Base-by-base conservation (phyloP, 2,329 filamentous ascomycete genomes). In the Elsinoe batatas region DNA sequence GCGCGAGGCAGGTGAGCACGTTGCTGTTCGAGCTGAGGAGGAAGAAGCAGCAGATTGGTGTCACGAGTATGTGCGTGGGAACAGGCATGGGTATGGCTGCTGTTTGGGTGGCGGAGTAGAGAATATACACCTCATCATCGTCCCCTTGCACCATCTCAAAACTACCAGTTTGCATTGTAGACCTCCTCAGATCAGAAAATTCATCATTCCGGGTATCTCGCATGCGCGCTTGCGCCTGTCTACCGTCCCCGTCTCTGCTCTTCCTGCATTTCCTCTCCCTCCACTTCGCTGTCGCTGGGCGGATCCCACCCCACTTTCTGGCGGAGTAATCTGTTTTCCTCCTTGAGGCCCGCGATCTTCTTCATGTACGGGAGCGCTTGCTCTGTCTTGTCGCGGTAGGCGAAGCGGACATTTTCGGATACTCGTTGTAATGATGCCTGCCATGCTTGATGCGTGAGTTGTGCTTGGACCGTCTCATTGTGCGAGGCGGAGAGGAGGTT, bases 41-140 rank as follows among this genome's bases (percentile, higher is more conserved):
- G 68, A 93, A 82, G 54, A 83, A 84, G 57, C 80, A 93, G 79
- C 87, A 87, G 79, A 75, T 97, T 59, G 93, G 93, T 53, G 83
- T 95, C 40, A 96, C 89, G 30, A 91, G 86, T 71, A 97, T 97
- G 93, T 98, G 93, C 69, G 76, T 97, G 50, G 93, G 91, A 53
- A 97, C 91, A 2, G 33, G 58, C 54, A 97, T 97, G 93, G 91
- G 91, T 53, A 95, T 96, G 89, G 91, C 90, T 57, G 89, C 91
- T 58, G 85, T 96, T 58, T 96, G 91, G 90, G 91, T 96, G 62
- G 88, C 89, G 2, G 91, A 95, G 77, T 95, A 88, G 46, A 53
- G 7, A 11, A 11, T 17, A 40, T 22, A 22, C 22, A 22, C 22
- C 36, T 54, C 30, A 50, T 30, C 8, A 26, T 35, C 26, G 5